Evolutionary conservation across 495 filamentous ascomycete species (phyloP).

Genomic region (Podospora fimiseda): DNA sequence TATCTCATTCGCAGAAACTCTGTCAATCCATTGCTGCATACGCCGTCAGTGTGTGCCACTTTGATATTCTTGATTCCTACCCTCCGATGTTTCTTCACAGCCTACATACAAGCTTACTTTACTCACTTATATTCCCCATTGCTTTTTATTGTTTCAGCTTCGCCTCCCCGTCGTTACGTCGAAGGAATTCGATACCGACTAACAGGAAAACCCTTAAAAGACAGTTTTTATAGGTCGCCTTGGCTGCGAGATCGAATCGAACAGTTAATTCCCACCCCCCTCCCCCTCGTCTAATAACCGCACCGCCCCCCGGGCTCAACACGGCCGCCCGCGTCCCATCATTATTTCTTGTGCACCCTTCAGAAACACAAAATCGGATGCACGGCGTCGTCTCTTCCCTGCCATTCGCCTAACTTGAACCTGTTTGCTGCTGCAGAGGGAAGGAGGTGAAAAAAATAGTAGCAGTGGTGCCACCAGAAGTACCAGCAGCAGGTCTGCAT

Average conservation of each 20-base stretch:
- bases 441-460: background rate
- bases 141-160: conserved; percentile 16
- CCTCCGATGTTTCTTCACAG: background rate
- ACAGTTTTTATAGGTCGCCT: no score
- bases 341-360: conserved; percentile 7
- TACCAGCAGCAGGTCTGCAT: background rate
- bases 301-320: background rate
- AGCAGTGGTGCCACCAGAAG: background rate
- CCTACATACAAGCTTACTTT: background rate
- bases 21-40: background rate
- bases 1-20: background rate
- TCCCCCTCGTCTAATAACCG: background rate
- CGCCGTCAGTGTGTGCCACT: conserved; percentile 1
- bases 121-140: background rate
- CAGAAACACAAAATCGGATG: conserved; percentile 5
- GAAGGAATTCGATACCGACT: conserved; percentile 2
- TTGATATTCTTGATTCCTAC: background rate
- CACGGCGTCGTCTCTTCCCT: conserved; percentile 6
- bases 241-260: conserved; percentile 6
- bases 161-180: conserved; percentile 9
- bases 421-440: background rate
- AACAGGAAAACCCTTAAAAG: background rate
- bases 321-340: background rate
- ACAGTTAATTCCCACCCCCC: background rate
- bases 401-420: conserved; percentile 4